phyloP scores from a whole-genome alignment of 306 rosid genomes.

The Fagus sylvatica region DNA sequence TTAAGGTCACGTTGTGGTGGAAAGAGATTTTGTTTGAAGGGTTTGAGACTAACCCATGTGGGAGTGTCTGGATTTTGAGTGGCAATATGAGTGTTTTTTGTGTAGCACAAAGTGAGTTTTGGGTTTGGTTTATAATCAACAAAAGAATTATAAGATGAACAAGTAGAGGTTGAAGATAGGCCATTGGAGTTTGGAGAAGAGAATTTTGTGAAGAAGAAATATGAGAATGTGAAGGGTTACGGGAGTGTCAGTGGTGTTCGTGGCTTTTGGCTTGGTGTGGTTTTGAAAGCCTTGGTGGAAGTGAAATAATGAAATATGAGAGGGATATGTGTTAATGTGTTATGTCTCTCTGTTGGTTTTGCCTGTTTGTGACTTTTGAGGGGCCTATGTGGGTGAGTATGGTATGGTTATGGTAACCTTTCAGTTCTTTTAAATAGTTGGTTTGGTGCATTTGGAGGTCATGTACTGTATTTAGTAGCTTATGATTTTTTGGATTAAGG shows the following conservation, averaged over 20 bases:
- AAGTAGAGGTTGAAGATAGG: constrained; percentile 16
- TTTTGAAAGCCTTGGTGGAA: not conserved
- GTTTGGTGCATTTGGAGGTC: not conserved
- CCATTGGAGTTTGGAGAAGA: constrained; percentile 12
- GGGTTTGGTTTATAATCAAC: constrained; percentile 26
- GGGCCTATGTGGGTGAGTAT: not conserved
- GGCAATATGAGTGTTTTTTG: constrained; percentile 41
- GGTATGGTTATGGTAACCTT: not conserved
- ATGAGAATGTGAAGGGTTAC: not conserved
- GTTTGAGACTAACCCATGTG: constrained; percentile 24
- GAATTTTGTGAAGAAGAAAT: not conserved
- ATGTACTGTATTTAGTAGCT: not conserved
- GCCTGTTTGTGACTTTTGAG: not conserved
- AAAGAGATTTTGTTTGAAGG: constrained; percentile 55
- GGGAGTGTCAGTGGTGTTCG: not conserved
- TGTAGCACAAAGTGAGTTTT: constrained; percentile 10
- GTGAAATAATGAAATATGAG: not conserved
- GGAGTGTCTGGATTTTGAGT: constrained; percentile 48
- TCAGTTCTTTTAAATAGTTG: not conserved
- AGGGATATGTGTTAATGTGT: too few relatives aligned
- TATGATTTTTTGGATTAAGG: not conserved
- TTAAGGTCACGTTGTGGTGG: constrained; percentile 74
- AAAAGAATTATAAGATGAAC: constrained; percentile 13
- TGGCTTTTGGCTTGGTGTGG: not conserved
- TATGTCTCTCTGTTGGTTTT: too few relatives aligned